Evolutionary conservation across 2,329 filamentous ascomycete species (phyloP).

Genomic region (Beauveria medogensis): DNA sequence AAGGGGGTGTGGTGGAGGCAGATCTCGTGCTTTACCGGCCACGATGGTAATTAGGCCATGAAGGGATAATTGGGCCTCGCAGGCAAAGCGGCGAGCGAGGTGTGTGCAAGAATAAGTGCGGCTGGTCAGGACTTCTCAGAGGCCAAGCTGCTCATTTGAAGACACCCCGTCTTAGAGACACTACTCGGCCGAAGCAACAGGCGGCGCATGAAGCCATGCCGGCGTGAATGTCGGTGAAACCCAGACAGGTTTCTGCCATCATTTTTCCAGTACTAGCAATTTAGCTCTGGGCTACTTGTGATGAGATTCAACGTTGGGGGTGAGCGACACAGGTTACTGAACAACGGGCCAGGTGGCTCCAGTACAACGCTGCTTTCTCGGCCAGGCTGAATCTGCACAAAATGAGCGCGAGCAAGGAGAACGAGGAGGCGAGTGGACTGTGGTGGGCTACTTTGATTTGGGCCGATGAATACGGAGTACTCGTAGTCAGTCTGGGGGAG

Average conservation of each 20-base stretch:
- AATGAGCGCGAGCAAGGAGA: slow-evolving; percentile 1
- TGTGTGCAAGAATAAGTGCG: not conserved
- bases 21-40: slow-evolving; percentile 12
- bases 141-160: not conserved
- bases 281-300: not conserved
- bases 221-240: slow-evolving; percentile 1
- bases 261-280: not conserved
- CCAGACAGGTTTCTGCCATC: not conserved
- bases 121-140: not conserved
- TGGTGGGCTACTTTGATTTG: slow-evolving; percentile 7
- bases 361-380: slow-evolving; percentile 6
- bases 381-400: slow-evolving; percentile 6
- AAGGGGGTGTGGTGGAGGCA: slow-evolving; percentile 6
- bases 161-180: not conserved
- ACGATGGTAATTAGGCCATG: slow-evolving; percentile 10
- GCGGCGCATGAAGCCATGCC: not conserved
- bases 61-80: slow-evolving; percentile 1
- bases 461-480: not conserved
- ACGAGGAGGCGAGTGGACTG: not conserved
- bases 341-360: slow-evolving; percentile 2
- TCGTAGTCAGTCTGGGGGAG: not conserved
- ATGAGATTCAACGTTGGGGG: not conserved
- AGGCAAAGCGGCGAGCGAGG: not conserved
- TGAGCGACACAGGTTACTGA: not conserved
- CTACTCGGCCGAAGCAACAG: not conserved